Base-by-base conservation (phyloP, 2,329 filamentous ascomycete genomes). In the Teratosphaeria viscida region DNA sequence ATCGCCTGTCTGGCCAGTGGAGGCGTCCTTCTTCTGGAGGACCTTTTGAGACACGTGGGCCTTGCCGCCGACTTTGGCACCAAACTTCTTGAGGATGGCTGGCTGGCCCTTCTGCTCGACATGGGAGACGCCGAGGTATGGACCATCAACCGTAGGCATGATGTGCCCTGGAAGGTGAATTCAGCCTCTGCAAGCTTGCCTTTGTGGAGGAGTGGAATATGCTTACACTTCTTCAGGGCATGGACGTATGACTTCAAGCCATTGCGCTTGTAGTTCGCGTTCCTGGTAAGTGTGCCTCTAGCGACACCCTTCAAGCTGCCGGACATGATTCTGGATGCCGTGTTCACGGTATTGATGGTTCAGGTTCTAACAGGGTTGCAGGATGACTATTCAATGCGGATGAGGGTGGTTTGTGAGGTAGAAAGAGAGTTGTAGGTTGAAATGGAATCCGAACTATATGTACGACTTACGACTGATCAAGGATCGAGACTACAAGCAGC, bases 61-160 rank as follows among this genome's bases (percentile, higher is more conserved):
- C 47, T 76, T 78, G n/a, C 81, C 80, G 29, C 81, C 80, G 11
- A 81, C 65, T 57, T 75, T 75, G 56, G 74, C 71, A 12, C 78
- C 75, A 60, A 76, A 74, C 56, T 77, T 74, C 47, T 57, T 60
- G 34, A 64, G 57, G 43, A 68, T 59, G 11, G 62, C 59, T 32
- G 60, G 64, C 53, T 79, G 75, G 23, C 79, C 79, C 47, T 78
- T 77, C 62, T 83, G 77, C 32, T 78, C 72, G 58, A 79, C 68
- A 37, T 76, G 74, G 34, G 78, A 76, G 61, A 77, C 71, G 62
- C 82, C 76, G 63, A 77, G 78, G 73, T 83, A 89, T 7, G 84
- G 85, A 4, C 86, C 85, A 1, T 80, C 78, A 62, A 81, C 76
- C 60, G 85, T 87, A 37, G 86, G 84, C 26, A 79, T 73, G 68